These are phyloP conservation scores for Pinus tabuliformis DNA, from an alignment of 75 land plant genomes.

Conservation along the genomic window DNA sequence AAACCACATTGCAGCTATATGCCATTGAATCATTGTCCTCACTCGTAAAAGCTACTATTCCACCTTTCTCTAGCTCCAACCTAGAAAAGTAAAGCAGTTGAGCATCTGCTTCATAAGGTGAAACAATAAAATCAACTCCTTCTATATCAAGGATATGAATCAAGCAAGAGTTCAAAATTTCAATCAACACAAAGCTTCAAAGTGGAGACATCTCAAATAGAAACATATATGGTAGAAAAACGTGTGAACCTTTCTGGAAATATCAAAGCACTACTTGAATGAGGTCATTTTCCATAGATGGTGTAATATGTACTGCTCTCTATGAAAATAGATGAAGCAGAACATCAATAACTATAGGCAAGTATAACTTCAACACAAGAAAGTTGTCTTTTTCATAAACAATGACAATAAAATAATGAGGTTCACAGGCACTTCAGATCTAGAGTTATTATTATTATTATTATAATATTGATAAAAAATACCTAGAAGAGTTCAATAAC, in stretches of 20 bases:
- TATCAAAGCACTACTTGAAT: slow-evolving; percentile 44
- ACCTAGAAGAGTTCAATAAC: slow-evolving; percentile 76
- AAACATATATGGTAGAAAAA: not conserved
- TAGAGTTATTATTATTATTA: not conserved
- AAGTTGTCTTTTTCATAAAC: not conserved
- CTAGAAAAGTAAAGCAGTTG: slow-evolving; percentile 69
- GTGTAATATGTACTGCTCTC: slow-evolving; percentile 77
- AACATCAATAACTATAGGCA: not conserved
- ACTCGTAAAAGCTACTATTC: no score
- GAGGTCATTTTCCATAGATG: slow-evolving; percentile 74
- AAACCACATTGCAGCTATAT: no score
- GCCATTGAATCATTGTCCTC: no score
- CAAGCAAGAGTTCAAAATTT: not conserved
- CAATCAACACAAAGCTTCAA: not conserved
- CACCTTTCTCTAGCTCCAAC: slow-evolving; percentile 33
- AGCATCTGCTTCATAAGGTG: slow-evolving; percentile 95
- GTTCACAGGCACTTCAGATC: not conserved
- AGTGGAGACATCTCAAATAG: not conserved
- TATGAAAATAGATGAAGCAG: slow-evolving; percentile 15
- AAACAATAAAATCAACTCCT: slow-evolving; percentile 70
- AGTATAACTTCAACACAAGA: not conserved
- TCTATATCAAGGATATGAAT: slow-evolving; percentile 64
- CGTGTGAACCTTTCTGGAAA: not conserved
- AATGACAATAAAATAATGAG: not conserved
- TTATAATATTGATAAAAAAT: no score